Evolutionary conservation across 345 rosid species (phyloP).

Genomic region (Pistacia atlantica): DNA sequence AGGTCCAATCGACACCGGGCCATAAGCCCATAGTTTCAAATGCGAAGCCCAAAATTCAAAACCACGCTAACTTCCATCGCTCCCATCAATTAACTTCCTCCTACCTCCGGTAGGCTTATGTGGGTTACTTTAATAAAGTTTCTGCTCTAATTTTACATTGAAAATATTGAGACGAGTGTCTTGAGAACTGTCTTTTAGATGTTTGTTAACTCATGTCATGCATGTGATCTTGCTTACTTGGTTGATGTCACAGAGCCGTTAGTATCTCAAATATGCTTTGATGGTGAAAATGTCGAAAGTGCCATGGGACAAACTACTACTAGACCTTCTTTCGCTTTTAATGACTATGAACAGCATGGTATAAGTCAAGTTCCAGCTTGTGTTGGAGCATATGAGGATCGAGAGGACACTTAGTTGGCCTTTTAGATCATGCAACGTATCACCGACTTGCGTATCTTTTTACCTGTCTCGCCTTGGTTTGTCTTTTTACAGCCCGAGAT

Average conservation of each 20-base stretch:
- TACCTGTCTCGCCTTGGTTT: background rate
- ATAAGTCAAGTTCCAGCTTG: slow-evolving; percentile 69
- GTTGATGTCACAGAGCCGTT: slow-evolving; percentile 43
- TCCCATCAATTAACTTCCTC: too few species aligned
- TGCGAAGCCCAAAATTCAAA: too few species aligned
- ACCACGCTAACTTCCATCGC: too few species aligned
- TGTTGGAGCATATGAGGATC: slow-evolving; percentile 51
- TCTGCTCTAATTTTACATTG: too few species aligned
- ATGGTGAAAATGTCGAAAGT: slow-evolving; percentile 52
- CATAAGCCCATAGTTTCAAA: too few species aligned
- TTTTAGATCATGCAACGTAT: slow-evolving; percentile 82
- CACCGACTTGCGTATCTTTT: slow-evolving; percentile 55
- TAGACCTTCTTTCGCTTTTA: slow-evolving; percentile 58
- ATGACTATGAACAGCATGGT: slow-evolving; percentile 57
- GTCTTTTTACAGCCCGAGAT: background rate
- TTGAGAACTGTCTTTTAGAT: too few species aligned
- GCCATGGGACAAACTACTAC: slow-evolving; percentile 73
- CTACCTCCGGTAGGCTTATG: too few species aligned
- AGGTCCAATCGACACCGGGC: too few species aligned
- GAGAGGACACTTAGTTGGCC: slow-evolving; percentile 64
- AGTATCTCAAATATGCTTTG: slow-evolving; percentile 68
- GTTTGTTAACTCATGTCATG: background rate
- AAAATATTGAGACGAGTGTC: too few species aligned
- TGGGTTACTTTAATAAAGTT: too few species aligned
- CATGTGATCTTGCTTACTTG: background rate